Percentiles rank a stretch among this genome's conserved stretches.
Conservation (phyloP, 108 stramenopile species). For the Cylindrotheca fusiformis region DNA sequence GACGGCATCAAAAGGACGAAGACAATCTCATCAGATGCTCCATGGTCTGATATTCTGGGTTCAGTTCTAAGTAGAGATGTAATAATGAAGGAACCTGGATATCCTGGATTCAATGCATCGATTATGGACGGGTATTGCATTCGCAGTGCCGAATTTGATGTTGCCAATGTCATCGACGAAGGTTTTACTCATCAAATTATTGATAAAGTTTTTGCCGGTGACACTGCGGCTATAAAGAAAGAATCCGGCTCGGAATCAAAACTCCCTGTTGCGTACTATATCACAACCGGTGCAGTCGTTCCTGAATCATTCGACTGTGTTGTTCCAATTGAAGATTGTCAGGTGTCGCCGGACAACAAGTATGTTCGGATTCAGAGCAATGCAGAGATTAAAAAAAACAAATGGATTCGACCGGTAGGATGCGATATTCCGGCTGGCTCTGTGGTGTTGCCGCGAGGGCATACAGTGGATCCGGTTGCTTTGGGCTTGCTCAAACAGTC, state of each 20-base stretch:
- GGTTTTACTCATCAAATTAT: constrained; percentile 45
- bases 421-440: constrained; percentile 64
- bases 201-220: constrained; percentile 70
- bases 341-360: constrained; percentile 17
- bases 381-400: constrained; percentile 31
- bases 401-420: constrained; percentile 77
- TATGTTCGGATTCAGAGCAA: constrained; percentile 17
- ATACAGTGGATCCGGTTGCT: constrained; percentile 57
- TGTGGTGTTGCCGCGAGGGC: constrained; percentile 49
- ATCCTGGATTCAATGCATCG: constrained; percentile 74
- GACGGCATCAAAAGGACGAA: not conserved
- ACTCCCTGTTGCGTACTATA: constrained; percentile 57
- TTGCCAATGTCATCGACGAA: not conserved
- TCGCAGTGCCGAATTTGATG: constrained; percentile 9
- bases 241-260: not conserved
- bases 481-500: constrained; percentile 65
- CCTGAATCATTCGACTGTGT: constrained; percentile 71
- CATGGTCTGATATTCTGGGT: constrained; percentile 34
- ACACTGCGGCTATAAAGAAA: constrained; percentile 1
- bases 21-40: constrained; percentile 5
- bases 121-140: constrained; percentile 90
- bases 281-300: constrained; percentile 82
- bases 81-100: constrained; percentile 53
- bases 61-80: constrained; percentile 53
- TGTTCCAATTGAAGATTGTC: constrained; percentile 76